These are phyloP conservation scores for Avena eriantha DNA, from an alignment of 176 grass and related monocot genomes.

Conservation along the genomic window DNA sequence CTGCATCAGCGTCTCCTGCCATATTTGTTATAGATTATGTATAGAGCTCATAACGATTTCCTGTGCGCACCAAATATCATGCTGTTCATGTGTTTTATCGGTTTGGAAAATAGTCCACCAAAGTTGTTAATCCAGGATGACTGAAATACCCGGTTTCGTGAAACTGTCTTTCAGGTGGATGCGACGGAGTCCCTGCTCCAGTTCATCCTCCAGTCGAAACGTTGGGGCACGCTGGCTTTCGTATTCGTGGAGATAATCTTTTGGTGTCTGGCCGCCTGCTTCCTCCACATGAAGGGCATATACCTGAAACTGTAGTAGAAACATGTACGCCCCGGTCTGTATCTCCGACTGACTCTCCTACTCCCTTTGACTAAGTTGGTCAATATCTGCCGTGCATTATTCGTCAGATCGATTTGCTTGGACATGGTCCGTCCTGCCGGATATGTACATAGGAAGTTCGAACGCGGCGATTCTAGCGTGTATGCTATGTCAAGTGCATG, in stretches of 20 bases:
- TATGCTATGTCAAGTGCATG: too few species aligned
- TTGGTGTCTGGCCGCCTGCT: slow-evolving; percentile 73
- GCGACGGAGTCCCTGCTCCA: slow-evolving; percentile 65
- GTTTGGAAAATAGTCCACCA: background rate
- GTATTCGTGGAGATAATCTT: slow-evolving; percentile 83
- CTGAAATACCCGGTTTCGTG: background rate
- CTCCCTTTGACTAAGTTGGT: background rate
- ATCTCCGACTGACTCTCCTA: background rate
- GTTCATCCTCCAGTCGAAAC: slow-evolving; percentile 63
- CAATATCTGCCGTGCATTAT: background rate
- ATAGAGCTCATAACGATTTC: background rate
- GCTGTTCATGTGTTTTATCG: background rate
- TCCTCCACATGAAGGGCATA: slow-evolving; percentile 78
- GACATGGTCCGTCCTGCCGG: too few species aligned
- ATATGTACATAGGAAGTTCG: too few species aligned
- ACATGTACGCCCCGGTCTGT: background rate
- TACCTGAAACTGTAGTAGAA: slow-evolving; percentile 77
- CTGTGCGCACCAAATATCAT: background rate
- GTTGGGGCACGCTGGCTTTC: slow-evolving; percentile 78
- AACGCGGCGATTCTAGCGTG: too few species aligned
- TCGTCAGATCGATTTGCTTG: too few species aligned
- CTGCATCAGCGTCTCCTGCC: background rate
- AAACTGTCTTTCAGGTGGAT: slow-evolving; percentile 62
- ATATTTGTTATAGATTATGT: background rate
- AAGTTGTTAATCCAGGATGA: background rate